Evolutionary conservation across 495 filamentous ascomycete genomes (phyloP).

Genomic region (Aspergillus nanangensis): DNA sequence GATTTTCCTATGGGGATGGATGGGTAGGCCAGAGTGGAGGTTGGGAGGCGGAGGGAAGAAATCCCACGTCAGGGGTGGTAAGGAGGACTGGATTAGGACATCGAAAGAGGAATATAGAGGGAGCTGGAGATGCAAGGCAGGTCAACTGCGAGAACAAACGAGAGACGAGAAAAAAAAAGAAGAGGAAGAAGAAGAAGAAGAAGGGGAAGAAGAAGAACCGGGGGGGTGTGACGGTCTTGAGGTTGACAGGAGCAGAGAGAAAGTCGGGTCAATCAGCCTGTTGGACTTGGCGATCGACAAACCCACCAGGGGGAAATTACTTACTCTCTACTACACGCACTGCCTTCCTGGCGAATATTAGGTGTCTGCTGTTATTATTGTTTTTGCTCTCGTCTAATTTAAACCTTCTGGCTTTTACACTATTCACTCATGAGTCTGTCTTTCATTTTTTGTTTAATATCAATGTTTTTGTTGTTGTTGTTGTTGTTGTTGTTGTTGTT

Average conservation of each 20-base stretch:
- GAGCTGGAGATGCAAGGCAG: background rate
- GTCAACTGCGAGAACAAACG: background rate
- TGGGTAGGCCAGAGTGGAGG: constrained; percentile 3
- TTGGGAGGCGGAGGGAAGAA: constrained; percentile 1
- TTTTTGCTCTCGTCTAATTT: no score
- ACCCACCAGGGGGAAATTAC: background rate
- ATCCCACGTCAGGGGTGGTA: background rate
- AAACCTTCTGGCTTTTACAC: background rate
- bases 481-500: background rate
- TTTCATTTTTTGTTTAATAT: background rate
- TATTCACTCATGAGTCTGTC: background rate
- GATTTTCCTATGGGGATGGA: no score
- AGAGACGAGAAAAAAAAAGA: no score
- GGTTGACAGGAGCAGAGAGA: constrained; percentile 5
- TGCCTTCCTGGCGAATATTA: background rate
- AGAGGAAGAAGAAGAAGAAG: background rate
- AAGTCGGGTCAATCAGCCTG: constrained; percentile 15
- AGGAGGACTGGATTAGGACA: background rate
- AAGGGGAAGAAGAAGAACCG: background rate
- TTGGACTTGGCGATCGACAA: constrained; percentile 16
- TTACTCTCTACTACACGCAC: background rate
- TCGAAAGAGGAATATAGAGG: background rate
- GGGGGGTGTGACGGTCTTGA: background rate
- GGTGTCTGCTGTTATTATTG: no score
- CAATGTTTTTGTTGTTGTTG: background rate